Percentiles rank a stretch among this genome's conserved stretches.
phyloP scores from a whole-genome alignment of 495 filamentous ascomycete genomes.

The Trichocladium antarcticum region DNA sequence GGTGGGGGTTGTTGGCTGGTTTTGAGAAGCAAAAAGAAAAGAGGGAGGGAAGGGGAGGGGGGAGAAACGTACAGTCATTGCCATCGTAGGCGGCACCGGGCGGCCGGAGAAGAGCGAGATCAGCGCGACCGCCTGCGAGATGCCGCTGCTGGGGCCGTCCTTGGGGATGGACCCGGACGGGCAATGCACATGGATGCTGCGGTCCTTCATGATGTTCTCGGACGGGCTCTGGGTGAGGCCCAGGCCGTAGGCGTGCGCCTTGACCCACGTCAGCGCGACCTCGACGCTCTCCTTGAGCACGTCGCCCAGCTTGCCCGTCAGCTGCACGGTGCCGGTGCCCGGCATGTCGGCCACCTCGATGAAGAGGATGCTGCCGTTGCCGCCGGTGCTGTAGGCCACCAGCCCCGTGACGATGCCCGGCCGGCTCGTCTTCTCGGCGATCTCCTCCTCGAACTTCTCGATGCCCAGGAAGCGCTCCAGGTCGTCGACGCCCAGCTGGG shows the following conservation, averaged over 20 bases:
- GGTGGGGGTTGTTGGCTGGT: neutral
- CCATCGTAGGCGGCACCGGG: constrained; percentile 78
- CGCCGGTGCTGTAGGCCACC: constrained; percentile 88
- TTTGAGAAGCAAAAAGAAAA: neutral
- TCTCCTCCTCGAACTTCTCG: constrained; percentile 90
- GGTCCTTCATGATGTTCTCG: constrained; percentile 92
- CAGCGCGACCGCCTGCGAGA: constrained; percentile 87
- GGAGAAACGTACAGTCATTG: constrained; percentile 62
- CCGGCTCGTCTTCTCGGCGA: constrained; percentile 75
- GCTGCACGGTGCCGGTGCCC: constrained; percentile 78
- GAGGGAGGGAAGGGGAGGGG: neutral
- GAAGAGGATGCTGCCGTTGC: constrained; percentile 92
- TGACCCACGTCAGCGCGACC: constrained; percentile 91
- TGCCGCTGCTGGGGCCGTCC: constrained; percentile 77
- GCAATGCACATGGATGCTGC: constrained; percentile 93
- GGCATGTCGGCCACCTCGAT: constrained; percentile 98
- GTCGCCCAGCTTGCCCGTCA: constrained; percentile 97
- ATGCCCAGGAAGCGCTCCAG: constrained; percentile 86
- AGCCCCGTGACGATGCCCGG: constrained; percentile 95
- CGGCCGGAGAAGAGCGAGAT: constrained; percentile 86
- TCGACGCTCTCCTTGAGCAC: constrained; percentile 96
- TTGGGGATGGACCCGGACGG: constrained; percentile 92
- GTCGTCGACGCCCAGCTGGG: constrained; percentile 61
- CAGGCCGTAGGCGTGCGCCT: constrained; percentile 86
- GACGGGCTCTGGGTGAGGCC: constrained; percentile 67